Evolutionary conservation across 441 rosid genomes (phyloP), one percentile per base, ranked within the genome.

Genomic region (Adansonia grandidieri): DNA sequence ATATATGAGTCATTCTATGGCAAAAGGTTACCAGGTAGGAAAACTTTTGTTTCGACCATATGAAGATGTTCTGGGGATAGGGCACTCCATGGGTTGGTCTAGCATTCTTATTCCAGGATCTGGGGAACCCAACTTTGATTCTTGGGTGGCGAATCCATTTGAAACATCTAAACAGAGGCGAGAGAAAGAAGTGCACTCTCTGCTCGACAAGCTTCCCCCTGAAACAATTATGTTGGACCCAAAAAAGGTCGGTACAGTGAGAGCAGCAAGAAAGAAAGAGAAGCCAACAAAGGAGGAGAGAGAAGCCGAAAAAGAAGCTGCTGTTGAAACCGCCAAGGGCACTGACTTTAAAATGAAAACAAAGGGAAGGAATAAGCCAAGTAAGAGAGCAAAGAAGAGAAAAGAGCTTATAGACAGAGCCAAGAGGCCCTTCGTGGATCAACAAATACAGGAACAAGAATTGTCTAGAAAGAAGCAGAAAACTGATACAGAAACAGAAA

Each of bases 61-160:
- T 15, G 99, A 96, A 81, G 98, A 96, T 78, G 95, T 89, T 62
- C 81, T 94, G 20, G 88, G 90, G 73, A 89, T 96, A 47, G 97
- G 97, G 51, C 98, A 96, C 81, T 94, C 99, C 6, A 90, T 84
- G 90, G 99, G 99, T 15, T 96, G 97, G 97, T 92, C 97, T 22
- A 90, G 97, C 61, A 88, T 94, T 78, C 91, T 93, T 0, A 81
- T 91, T 48, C 99, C 99, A 0, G 97, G 99, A 51, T 89, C 99
- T 10, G 98, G 99, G 60, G 98, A 96, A 79, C 96, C 99, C 6
- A 96, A 96, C 86, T 94, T 94, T 0, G 98, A 94, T 82, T 85
- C 97, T 5, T 94, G 96, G 97, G 91, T 96, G 32, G 99, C 97
- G 66, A 96, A 94, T 73, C 99, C 97, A 0, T 92, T 89, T 40